Evolutionary conservation across 345 rosid genomes (phyloP).

Genomic region (Streptanthus diversifolius): DNA sequence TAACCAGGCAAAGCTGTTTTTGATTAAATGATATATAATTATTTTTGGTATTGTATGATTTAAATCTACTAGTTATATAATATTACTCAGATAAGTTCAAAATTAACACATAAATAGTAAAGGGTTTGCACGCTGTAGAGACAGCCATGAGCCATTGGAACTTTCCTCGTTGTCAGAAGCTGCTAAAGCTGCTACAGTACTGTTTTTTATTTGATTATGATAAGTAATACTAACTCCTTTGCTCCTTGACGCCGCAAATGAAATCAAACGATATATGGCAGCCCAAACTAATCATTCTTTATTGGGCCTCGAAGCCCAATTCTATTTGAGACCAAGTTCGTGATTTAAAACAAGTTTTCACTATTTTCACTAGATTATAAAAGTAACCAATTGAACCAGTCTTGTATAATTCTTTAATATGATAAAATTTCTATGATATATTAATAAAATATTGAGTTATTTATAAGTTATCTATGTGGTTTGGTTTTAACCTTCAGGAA

Average conservation of each 20-base stretch:
- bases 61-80: not conserved
- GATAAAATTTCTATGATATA: not conserved
- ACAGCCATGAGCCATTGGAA: slow-evolving; percentile 24
- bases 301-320: not conserved
- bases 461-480: too few relatives aligned
- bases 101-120: slow-evolving; percentile 17
- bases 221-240: not conserved
- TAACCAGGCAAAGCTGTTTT: slow-evolving; percentile 9
- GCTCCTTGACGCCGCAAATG: slow-evolving; percentile 17
- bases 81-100: slow-evolving; percentile 14
- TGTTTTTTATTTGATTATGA: not conserved
- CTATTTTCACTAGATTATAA: not conserved
- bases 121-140: slow-evolving; percentile 22
- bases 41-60: not conserved
- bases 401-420: not conserved
- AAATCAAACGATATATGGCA: not conserved
- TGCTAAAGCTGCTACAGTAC: not conserved
- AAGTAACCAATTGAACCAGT: not conserved
- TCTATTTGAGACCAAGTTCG: too few relatives aligned
- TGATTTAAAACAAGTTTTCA: too few relatives aligned
- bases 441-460: not conserved
- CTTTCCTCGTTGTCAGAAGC: slow-evolving; percentile 38
- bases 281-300: not conserved
- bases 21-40: not conserved
- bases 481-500: slow-evolving; percentile 18